Base-by-base conservation (phyloP, 75 land plant genomes). In the Cunninghamia lanceolata region DNA sequence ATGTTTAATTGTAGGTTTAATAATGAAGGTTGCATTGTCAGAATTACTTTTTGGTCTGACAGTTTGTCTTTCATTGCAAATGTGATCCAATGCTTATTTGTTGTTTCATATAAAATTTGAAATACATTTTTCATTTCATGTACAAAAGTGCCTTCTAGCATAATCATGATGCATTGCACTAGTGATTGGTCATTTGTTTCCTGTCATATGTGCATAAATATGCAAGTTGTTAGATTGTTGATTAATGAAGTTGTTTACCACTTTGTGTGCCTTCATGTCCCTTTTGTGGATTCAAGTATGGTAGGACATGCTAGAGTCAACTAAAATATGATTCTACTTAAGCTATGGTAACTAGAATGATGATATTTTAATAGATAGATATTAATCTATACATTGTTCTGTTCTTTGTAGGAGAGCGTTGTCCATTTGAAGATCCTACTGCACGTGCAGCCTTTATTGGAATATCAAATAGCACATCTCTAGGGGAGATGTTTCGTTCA, bases 401-500 rank as follows among this genome's bases (percentile, higher is more conserved):
- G 71, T 38, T 45, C 15, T 68, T 77, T 52, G 54, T 87, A 90
- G 91, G 91, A 68, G 92, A 91, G 84, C 84, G 92, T 83, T 91
- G 92, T 74, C 92, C 92, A 21, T 86, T 89, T 82, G 91, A 89
- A 42, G 91, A 89, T 89, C 88, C 88, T 5, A 86, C 63, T 82
- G 90, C 88, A 39, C 90, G 92, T 79, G 92, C 91, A 63, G 78
- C 88, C 42, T 91, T 91, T 73, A 83, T 91, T 80, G 92, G 92
- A 45, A 87, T 91, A 80, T 91, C 92, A 34, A 39, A 81, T 56
- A 42, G 38, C 80, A 91, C 92, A 39, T 85, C 83, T 32, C 84
- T 46, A 53, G 45, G 47, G 42, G 88, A 87, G 15, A 77, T 91
- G 91, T 84, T 91, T 80, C 90, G 91, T 47, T 90, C 92, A 42